These are phyloP conservation scores for Kodamaea hsintzibuensis DNA, from an alignment of 805 yeast genomes.

Conservation along the genomic window DNA sequence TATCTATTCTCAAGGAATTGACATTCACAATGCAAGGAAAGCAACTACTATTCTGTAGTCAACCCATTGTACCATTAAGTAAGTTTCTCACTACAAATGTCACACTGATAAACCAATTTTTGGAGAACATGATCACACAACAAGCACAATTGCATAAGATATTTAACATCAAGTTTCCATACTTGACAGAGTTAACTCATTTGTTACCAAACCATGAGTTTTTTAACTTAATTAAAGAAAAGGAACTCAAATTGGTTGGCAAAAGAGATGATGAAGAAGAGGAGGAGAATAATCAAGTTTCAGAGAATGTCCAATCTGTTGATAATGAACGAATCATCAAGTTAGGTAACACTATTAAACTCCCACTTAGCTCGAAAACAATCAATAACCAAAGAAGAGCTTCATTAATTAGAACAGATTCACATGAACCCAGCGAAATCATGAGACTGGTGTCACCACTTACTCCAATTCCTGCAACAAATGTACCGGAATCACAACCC, in stretches of 20 bases:
- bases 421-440: neutral
- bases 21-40: conserved; percentile 15
- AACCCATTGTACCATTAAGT: conserved; percentile 28
- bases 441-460: conserved; percentile 3
- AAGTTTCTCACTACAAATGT: conserved; percentile 30
- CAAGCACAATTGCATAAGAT: conserved; percentile 17
- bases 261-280: conserved; percentile 14
- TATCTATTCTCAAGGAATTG: conserved; percentile 27
- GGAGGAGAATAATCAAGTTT: conserved; percentile 1
- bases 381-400: conserved; percentile 17
- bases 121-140: conserved; percentile 22
- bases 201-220: conserved; percentile 25
- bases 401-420: conserved; percentile 1
- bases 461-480: neutral
- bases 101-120: conserved; percentile 20
- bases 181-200: conserved; percentile 17
- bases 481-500: neutral
- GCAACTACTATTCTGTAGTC: conserved; percentile 21
- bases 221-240: conserved; percentile 33
- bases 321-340: conserved; percentile 28
- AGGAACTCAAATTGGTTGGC: conserved; percentile 30
- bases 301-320: conserved; percentile 7
- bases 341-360: conserved; percentile 27
- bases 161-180: conserved; percentile 19
- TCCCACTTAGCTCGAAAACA: conserved; percentile 19